These are phyloP conservation scores for Cladophialophora chaetospira DNA, from an alignment of 2,329 filamentous ascomycete genomes.

Conservation along the genomic window DNA sequence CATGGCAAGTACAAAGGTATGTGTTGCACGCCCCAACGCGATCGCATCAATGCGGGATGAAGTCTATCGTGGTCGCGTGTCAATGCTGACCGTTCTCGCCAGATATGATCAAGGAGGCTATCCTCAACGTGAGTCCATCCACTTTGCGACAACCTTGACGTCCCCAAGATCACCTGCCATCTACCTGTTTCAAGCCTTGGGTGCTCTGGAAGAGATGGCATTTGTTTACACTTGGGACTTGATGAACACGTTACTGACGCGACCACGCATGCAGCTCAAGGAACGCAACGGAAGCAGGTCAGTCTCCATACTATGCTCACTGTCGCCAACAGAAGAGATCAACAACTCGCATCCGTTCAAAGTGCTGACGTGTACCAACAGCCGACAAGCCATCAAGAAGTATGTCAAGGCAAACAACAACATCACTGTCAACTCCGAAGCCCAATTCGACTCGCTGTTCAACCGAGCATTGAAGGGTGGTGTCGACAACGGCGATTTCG, in stretches of 20 bases:
- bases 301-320: conserved; percentile 39
- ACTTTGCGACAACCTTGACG: conserved; percentile 49
- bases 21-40: conserved; percentile 48
- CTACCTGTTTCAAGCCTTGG: neutral
- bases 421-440: conserved; percentile 57
- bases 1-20: conserved; percentile 70
- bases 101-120: conserved; percentile 75
- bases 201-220: conserved; percentile 3
- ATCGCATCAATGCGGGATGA: conserved; percentile 47
- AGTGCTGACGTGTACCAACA: conserved; percentile 40
- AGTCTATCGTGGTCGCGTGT: conserved; percentile 52
- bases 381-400: conserved; percentile 73
- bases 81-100: conserved; percentile 54
- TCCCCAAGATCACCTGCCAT: conserved; percentile 34
- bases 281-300: conserved; percentile 71
- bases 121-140: conserved; percentile 67
- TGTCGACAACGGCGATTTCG: conserved; percentile 83
- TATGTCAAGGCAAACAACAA: conserved; percentile 76
- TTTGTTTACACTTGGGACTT: neutral
- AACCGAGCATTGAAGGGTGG: conserved; percentile 81
- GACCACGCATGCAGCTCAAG: conserved; percentile 60
- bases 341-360: neutral
- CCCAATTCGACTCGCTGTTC: conserved; percentile 72
- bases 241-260: conserved; percentile 49
- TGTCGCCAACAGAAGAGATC: conserved; percentile 32